Conservation (phyloP, 1,284 basidiomycete genomes). For the Trichosporon asahii region DNA sequence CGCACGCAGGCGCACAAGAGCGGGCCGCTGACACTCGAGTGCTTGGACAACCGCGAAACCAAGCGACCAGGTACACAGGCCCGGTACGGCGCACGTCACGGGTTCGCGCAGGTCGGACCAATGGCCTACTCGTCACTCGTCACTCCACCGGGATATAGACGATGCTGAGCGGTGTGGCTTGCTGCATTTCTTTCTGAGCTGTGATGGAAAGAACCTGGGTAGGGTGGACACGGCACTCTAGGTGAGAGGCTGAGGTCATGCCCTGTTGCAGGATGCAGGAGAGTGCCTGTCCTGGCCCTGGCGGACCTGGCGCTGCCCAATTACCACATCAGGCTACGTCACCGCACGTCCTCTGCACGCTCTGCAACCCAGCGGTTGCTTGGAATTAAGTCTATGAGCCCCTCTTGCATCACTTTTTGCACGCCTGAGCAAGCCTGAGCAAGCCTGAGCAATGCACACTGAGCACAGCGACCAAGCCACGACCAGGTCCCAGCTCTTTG, state of each 20-base stretch:
- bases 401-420: background rate
- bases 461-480: background rate
- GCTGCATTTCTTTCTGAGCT: no score
- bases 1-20: background rate
- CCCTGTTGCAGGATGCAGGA: background rate
- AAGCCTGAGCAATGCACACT: background rate
- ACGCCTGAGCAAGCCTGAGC: background rate
- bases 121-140: background rate
- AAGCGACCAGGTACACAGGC: background rate
- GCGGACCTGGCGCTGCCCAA: background rate
- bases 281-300: background rate
- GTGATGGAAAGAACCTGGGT: no score
- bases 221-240: background rate
- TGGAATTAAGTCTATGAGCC: slow-evolving; percentile 1
- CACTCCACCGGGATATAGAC: background rate
- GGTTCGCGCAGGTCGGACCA: background rate
- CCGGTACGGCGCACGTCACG: background rate
- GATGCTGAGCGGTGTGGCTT: background rate
- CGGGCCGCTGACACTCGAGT: background rate
- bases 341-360: background rate
- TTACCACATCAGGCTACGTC: slow-evolving; percentile 10
- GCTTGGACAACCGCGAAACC: background rate
- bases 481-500: background rate
- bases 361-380: background rate
- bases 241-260: background rate